phyloP scores from a whole-genome alignment of 164 flowering plant species.

The Piper longum region DNA sequence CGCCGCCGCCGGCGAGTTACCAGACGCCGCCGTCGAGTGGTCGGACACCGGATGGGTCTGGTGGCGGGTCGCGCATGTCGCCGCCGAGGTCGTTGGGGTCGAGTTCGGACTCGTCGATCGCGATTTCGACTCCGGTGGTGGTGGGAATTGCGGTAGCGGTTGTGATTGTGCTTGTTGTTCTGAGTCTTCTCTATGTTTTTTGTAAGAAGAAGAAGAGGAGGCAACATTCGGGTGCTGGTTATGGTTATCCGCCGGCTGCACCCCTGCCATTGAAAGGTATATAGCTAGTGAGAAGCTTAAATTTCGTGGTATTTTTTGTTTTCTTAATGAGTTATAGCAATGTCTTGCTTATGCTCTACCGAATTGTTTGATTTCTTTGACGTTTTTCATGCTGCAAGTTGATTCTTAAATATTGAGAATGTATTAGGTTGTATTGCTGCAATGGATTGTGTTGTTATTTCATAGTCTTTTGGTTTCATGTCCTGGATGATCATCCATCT shows the following conservation, averaged over 20 bases:
- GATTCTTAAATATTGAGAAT: too few species aligned
- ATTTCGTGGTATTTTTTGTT: too few species aligned
- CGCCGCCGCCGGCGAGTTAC: not conserved
- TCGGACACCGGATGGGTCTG: constrained; percentile 12
- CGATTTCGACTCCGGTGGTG: constrained; percentile 23
- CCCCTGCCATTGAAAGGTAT: constrained; percentile 29
- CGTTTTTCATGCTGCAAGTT: too few species aligned
- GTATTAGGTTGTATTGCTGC: too few species aligned
- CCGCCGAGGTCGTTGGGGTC: constrained; percentile 5
- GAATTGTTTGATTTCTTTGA: too few species aligned
- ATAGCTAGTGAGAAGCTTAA: too few species aligned
- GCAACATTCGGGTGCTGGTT: constrained; percentile 13
- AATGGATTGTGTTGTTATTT: too few species aligned
- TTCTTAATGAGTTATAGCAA: too few species aligned
- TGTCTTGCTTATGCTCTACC: too few species aligned
- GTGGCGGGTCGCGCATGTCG: constrained; percentile 9
- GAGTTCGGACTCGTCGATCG: not conserved
- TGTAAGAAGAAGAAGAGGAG: constrained; percentile 51
- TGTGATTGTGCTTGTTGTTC: constrained; percentile 22
- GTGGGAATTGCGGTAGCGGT: constrained; percentile 62
- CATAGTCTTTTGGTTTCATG: too few species aligned
- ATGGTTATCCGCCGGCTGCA: constrained; percentile 27
- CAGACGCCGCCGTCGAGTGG: constrained; percentile 5
- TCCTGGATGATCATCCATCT: too few species aligned
- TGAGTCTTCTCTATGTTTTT: constrained; percentile 29